phyloP scores from a whole-genome alignment of 2,329 filamentous ascomycete species.

The Intubia oerlemansii region DNA sequence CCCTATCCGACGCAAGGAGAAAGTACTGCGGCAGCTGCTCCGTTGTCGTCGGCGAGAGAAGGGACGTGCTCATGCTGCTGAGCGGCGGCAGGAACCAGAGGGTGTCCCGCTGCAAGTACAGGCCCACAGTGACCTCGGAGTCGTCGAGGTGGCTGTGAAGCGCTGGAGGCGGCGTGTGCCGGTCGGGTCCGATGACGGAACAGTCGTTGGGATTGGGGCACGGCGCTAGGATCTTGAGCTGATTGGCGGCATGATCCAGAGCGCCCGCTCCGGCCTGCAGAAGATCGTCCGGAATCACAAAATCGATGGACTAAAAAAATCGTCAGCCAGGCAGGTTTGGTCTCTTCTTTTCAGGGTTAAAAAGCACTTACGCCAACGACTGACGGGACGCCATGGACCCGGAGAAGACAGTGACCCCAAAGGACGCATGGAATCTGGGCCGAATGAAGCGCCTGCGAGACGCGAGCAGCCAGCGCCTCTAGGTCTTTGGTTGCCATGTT shows the following conservation, averaged over 20 bases:
- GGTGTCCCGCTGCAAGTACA: slow-evolving; percentile 10
- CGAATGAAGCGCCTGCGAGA: slow-evolving; percentile 1
- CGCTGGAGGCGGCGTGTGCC: slow-evolving; percentile 1
- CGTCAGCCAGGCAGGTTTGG: not conserved
- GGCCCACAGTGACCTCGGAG: slow-evolving; percentile 8
- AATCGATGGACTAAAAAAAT: slow-evolving; percentile 3
- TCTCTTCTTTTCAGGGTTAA: no score
- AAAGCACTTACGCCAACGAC: slow-evolving; percentile 2
- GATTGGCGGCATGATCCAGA: no score
- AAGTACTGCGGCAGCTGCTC: slow-evolving; percentile 6
- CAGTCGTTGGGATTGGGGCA: not conserved
- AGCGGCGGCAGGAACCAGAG: slow-evolving; percentile 10
- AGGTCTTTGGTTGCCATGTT: not conserved
- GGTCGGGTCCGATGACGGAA: not conserved
- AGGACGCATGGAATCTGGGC: slow-evolving; percentile 2
- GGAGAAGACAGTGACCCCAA: slow-evolving; percentile 3
- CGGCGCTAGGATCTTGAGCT: not conserved
- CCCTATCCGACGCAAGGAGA: slow-evolving; percentile 9
- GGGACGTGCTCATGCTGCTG: slow-evolving; percentile 2
- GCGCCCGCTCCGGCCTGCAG: not conserved
- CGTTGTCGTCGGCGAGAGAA: slow-evolving; percentile 3
- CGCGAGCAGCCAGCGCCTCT: slow-evolving; percentile 1
- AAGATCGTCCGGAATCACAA: slow-evolving; percentile 2
- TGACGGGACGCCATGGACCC: slow-evolving; percentile 2
- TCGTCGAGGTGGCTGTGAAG: slow-evolving; percentile 1